Base-by-base conservation (phyloP, 768 basidiomycete genomes). In the Imleria badia region DNA sequence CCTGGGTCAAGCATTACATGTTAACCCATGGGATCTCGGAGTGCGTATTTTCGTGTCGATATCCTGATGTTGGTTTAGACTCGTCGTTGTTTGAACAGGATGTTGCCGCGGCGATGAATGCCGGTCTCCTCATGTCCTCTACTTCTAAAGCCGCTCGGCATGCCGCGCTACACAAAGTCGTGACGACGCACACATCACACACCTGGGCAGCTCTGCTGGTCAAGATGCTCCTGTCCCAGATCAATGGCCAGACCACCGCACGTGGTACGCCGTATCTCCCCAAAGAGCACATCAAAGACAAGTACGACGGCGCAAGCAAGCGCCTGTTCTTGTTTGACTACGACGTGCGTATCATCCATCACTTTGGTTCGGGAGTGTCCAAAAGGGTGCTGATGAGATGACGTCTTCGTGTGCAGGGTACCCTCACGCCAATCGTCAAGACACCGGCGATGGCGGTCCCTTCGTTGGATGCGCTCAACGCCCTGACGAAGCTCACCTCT, bases 351-450 rank as follows among this genome's bases (percentile, higher is more conserved):
- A 17, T 40, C 50, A 2, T 51, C 49, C 3, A 1, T 26, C 42
- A 10, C 7, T 6, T 26, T 6, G 7, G 11, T n/a, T 35, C 20
- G 15, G 7, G 31, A 8, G 19, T 26, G 6, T 36, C 31, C 9
- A 14, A 36, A 6, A 15, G 26, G 22, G 6, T 45, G 39, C 45
- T 67, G 23, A 59, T 36, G 44, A 30, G n/a, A n/a, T 45, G 31
- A 29, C 7, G 20, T 20, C 36, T 38, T 44, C 34, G 11, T 33
- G 7, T 34, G 23, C 46, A 96, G 90, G 96, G 96, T 7, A 99
- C 96, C 1, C 85, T 99, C 56, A 87, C 96, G 2, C 96, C 96
- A 3, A 98, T 99, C 72, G 96, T 99, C 70, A 96, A 94, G 76
- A 84, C 83, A 15, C 96, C 96, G 0, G 84, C 87, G 46, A 88